Evolutionary conservation across 2,329 filamentous ascomycete species (phyloP), one percentile per base, ranked within the genome.

Genomic region (Pseudogymnoascus sp.): DNA sequence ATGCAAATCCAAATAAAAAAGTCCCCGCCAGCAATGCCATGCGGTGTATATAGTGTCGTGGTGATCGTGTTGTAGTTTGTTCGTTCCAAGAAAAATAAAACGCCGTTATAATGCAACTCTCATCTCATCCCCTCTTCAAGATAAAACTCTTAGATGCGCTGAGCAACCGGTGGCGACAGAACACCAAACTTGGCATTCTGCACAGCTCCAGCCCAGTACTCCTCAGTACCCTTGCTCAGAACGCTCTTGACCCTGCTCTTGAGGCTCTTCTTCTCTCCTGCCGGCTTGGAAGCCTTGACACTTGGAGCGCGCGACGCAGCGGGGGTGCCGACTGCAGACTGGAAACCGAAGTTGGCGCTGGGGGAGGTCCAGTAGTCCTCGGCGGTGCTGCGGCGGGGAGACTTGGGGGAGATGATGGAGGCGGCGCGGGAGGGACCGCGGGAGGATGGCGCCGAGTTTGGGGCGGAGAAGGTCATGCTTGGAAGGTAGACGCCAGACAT

Each of bases 351-450:
- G 46, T 56, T 56, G 25, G 46, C 46, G 46, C n/a, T 56, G 6
- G 46, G 46, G n/a, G 46, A 56, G 23, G 46, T 56, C 46, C 46
- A 56, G 46, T 56, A 56, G 46, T 56, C 46, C 46, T 56, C 46
- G 4, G 46, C 46, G 4, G 46, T n/a, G 46, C 46, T 56, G 46
- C 46, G 46, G 46, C 46, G 46, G n/a, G 46, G 46, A 18, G 46
- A 56, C 46, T 56, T 56, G 16, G 46, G 46, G 8, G 46, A 31
- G 31, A 34, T 28, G n/a, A 56, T 5, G 10, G 50, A 56, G 50
- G 25, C 50, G 50, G 50, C 50, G 50, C 50, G 50, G 46, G 46
- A 31, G 4, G 25, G n/a, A 11, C 25, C 46, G 46, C 46, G 8
- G 28, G 50, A 34, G n/a, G 50, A 34, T 5, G 50, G 1, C 7